A percentile compares a stretch with the other conserved stretches of the same genome.
Conservation (phyloP, 1,139 yeast species). For the Candida smagusa region DNA sequence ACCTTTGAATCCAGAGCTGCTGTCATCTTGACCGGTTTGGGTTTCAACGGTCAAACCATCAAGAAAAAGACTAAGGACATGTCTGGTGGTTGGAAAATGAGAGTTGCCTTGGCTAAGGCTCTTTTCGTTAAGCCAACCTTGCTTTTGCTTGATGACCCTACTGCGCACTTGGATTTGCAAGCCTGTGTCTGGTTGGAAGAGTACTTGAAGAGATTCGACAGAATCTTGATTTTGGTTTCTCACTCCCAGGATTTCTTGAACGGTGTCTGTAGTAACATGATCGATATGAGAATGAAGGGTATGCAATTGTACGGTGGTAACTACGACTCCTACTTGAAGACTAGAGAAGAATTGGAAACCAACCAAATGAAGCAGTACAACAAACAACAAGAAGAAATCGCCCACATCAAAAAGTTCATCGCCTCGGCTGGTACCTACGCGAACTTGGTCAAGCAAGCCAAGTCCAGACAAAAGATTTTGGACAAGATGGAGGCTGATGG, state of each 20-base stretch:
- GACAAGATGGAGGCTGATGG: slow-evolving; percentile 99
- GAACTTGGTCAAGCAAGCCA: slow-evolving; percentile 96
- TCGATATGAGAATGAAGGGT: slow-evolving; percentile 85
- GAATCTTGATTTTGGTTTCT: slow-evolving; percentile 90
- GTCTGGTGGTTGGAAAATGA: slow-evolving; percentile 99
- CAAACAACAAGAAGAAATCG: slow-evolving; percentile 98
- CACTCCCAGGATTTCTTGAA: slow-evolving; percentile 99
- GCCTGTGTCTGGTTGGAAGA: slow-evolving; percentile 99
- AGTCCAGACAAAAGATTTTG: slow-evolving; percentile 97
- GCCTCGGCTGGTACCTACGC: slow-evolving; percentile 99
- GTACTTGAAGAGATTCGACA: slow-evolving; percentile 89
- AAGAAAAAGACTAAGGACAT: slow-evolving; percentile 92
- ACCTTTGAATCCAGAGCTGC: slow-evolving; percentile 98
- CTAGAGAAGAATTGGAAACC: slow-evolving; percentile 89
- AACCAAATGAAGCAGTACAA: slow-evolving; percentile 97
- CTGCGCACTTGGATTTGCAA: slow-evolving; percentile 98
- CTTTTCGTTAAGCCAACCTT: slow-evolving; percentile 85
- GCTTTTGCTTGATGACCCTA: slow-evolving; percentile 91
- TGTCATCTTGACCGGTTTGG: slow-evolving; percentile 92
- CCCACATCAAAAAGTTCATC: slow-evolving; percentile 95
- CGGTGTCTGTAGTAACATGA: slow-evolving; percentile 97
- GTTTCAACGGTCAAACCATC: slow-evolving; percentile 78
- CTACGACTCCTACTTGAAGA: slow-evolving; percentile 94
- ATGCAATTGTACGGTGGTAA: slow-evolving; percentile 91
- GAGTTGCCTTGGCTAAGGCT: slow-evolving; percentile 85